Base-by-base conservation (phyloP, 2,329 filamentous ascomycete species). In the Xylariaceae sp. region DNA sequence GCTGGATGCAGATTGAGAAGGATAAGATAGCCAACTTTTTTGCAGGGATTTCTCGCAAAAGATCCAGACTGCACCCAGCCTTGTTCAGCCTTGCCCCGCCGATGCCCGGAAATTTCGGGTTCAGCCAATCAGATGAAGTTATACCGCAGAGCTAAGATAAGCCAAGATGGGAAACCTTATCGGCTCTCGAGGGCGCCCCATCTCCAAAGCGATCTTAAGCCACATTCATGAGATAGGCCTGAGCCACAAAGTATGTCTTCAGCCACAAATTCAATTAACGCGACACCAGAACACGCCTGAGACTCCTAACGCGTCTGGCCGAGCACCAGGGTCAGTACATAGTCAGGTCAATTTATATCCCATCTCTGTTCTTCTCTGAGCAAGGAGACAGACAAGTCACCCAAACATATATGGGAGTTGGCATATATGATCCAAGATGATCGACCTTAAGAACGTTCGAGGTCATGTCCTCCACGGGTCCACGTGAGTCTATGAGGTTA, bases 401-500 rank as follows among this genome's bases (percentile, higher is more conserved):
- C 35, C 17, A 39, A 18, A 18, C 39, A 17, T 35, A 51, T 37
- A 55, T 45, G 42, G 3, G 42, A n/a, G 13, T 45, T 6, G 42
- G 13, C 1, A n/a, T 4, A 45, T 42, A 9, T 45, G n/a, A 55
- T 53, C 11, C 2, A 2, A 13, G 8, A 81, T 81, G 78, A 74
- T 77, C 44, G 70, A 70, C 7, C 67, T 80, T 44, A 76, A 80
- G 55, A 73, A 77, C n/a, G 68, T 78, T 42, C 68, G 71, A 30
- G 72, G 74, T 13, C 76, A 69, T 60, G 67, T 83, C 56, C 75
- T 83, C 58, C 76, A 76, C 62, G 76, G 76, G 61, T 79, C 80
- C 53, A 76, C 78, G 81, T 83, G 72, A 69, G 78, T 65, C 67
- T 10, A 23, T 6, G 2, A 30, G n/a, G 7, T 23, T 30, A 51